Percentiles rank a stretch among this genome's conserved stretches.
Conservation (phyloP, 495 filamentous ascomycete species). For the Penicillium nucicola region DNA sequence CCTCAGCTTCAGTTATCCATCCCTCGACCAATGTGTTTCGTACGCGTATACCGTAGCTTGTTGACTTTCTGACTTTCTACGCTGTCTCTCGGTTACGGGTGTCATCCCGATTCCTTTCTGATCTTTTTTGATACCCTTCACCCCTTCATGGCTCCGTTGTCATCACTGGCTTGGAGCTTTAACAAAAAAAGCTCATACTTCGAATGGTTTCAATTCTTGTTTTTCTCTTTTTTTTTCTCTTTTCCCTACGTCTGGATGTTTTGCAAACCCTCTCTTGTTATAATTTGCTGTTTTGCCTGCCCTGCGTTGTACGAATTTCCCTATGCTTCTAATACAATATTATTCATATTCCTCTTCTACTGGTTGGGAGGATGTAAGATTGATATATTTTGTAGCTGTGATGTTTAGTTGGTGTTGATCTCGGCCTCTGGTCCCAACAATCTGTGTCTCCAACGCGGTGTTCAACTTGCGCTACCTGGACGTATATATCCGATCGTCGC, state of each 20-base stretch:
- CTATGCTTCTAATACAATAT: constrained; percentile 26
- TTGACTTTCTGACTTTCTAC: not conserved
- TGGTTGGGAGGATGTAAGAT: not conserved
- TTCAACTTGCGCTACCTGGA: too few species aligned
- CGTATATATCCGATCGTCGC: too few species aligned
- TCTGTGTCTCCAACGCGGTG: too few species aligned
- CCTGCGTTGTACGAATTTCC: constrained; percentile 23
- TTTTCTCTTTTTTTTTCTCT: constrained; percentile 7
- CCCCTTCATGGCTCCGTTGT: constrained; percentile 26
- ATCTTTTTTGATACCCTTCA: constrained; percentile 46
- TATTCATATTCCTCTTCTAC: constrained; percentile 6
- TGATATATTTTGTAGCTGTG: not conserved
- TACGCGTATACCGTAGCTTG: not conserved
- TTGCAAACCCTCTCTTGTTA: constrained; percentile 14
- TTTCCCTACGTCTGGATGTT: constrained; percentile 10
- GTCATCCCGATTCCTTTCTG: constrained; percentile 28
- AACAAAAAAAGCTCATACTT: constrained; percentile 22
- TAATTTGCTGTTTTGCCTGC: constrained; percentile 13
- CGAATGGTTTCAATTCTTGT: constrained; percentile 14
- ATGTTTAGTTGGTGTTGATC: not conserved
- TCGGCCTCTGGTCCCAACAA: too few species aligned
- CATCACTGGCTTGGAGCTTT: constrained; percentile 35
- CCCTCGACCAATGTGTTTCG: too few species aligned
- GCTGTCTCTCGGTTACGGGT: constrained; percentile 4
- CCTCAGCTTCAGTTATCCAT: too few species aligned